phyloP scores from a whole-genome alignment of 768 basidiomycete genomes.

The Mycena olivaceomarginata region DNA sequence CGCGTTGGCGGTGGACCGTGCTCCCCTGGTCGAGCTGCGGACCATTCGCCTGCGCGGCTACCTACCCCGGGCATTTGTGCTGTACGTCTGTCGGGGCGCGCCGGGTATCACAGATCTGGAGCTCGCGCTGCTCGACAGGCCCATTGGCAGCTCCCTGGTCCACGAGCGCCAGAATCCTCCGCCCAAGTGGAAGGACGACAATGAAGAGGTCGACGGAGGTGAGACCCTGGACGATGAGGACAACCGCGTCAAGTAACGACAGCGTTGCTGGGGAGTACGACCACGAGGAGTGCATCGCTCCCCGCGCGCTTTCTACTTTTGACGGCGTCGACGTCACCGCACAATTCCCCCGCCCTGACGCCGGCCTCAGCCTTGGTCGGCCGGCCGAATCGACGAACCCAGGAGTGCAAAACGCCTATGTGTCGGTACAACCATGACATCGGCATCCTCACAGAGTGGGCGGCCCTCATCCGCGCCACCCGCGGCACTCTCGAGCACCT shows the following conservation, averaged over 20 bases:
- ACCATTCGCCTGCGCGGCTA: slow-evolving; percentile 5
- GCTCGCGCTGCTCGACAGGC: slow-evolving; percentile 1
- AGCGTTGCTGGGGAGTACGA: background rate
- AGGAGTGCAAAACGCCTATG: background rate
- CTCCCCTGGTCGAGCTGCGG: background rate
- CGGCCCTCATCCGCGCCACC: background rate
- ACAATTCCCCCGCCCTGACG: background rate
- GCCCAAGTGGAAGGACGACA: background rate
- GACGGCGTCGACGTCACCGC: background rate
- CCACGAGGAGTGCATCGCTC: slow-evolving; percentile 7
- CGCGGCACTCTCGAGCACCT: slow-evolving; percentile 11
- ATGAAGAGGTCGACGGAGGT: background rate
- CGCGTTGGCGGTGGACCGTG: background rate
- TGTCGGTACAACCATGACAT: background rate
- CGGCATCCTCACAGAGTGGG: background rate
- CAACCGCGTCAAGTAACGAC: background rate
- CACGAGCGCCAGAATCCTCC: background rate
- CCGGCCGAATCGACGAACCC: background rate
- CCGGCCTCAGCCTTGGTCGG: background rate
- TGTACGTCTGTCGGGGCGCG: background rate
- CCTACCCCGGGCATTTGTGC: background rate
- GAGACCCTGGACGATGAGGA: background rate
- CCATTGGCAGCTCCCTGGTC: background rate
- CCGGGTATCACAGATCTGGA: background rate
- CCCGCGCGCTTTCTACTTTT: background rate